A percentile compares a stretch with the other conserved stretches of the same genome.
Conservation (phyloP, 2,329 filamentous ascomycete genomes). For the Penicillium sclerotiorum region DNA sequence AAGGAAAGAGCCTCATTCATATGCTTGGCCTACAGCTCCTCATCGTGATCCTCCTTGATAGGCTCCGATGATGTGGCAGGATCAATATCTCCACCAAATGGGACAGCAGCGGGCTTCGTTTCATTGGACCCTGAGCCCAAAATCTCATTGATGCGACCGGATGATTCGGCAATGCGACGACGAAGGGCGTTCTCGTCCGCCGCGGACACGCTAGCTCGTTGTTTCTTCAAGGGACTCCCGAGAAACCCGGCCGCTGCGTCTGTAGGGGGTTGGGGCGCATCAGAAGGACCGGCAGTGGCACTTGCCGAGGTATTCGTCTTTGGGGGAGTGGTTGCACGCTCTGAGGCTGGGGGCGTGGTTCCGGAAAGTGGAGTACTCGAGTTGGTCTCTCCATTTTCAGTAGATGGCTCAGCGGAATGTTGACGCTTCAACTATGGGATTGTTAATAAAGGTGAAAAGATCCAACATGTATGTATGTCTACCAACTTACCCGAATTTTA, state of each 20-base stretch:
- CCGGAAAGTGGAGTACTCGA: slow-evolving; percentile 42
- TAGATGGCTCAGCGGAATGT: slow-evolving; percentile 61
- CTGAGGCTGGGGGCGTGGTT: slow-evolving; percentile 38
- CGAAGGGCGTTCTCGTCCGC: slow-evolving; percentile 45
- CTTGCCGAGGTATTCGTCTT: slow-evolving; percentile 22
- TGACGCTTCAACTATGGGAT: slow-evolving; percentile 63
- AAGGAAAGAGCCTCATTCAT: neutral
- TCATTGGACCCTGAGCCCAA: slow-evolving; percentile 28
- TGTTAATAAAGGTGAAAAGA: slow-evolving; percentile 14
- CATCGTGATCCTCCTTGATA: slow-evolving; percentile 16
- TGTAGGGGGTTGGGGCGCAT: slow-evolving; percentile 23
- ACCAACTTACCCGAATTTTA: slow-evolving; percentile 63
- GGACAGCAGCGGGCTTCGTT: slow-evolving; percentile 9
- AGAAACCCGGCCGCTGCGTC: slow-evolving; percentile 39
- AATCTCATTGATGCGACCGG: slow-evolving; percentile 42
- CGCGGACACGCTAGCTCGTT: slow-evolving; percentile 48
- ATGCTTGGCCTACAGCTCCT: slow-evolving; percentile 37
- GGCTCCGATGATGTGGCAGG: slow-evolving; percentile 9
- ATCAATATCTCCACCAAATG: slow-evolving; percentile 25
- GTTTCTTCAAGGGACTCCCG: slow-evolving; percentile 52
- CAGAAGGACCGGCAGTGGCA: slow-evolving; percentile 18
- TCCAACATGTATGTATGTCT: neutral
- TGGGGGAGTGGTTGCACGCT: slow-evolving; percentile 42
- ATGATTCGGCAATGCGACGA: slow-evolving; percentile 43
- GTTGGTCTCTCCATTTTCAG: slow-evolving; percentile 37